Conservation (phyloP, 2,329 filamentous ascomycete species). For the Allantophomopsis cytisporea region DNA sequence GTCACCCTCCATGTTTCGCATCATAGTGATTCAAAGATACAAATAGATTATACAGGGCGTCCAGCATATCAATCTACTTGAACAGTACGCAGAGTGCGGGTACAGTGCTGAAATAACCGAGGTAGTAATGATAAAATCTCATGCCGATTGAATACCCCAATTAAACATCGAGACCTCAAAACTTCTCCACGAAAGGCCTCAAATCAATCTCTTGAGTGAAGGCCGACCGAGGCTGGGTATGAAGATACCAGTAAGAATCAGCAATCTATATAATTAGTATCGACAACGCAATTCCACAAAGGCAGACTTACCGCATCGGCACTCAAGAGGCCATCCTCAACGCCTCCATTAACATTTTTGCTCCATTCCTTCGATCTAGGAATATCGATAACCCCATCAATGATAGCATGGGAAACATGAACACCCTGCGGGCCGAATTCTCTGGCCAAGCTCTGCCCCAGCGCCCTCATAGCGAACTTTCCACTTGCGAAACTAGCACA, state of each 20-base stretch:
- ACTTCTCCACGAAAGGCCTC: conserved; percentile 73
- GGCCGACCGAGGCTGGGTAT: conserved; percentile 64
- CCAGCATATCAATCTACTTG: no score
- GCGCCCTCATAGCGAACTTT: conserved; percentile 66
- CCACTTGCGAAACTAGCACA: conserved; percentile 63
- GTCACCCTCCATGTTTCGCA: no score
- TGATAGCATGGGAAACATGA: conserved; percentile 70
- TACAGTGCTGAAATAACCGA: no score
- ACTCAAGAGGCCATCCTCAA: conserved; percentile 49
- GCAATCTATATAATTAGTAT: conserved; percentile 49
- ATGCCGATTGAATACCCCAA: no score
- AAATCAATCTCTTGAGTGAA: conserved; percentile 78
- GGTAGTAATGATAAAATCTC: no score
- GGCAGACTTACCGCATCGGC: conserved; percentile 52
- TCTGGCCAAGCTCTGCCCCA: conserved; percentile 62
- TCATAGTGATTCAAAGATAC: no score
- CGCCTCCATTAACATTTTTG: conserved; percentile 26
- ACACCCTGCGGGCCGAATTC: conserved; percentile 79
- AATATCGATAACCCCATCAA: conserved; percentile 79
- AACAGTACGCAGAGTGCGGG: no score
- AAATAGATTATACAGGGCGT: no score
- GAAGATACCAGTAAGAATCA: conserved; percentile 73
- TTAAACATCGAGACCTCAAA: conserved; percentile 4
- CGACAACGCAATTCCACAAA: conserved; percentile 2
- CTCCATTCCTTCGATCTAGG: conserved; percentile 45